Evolutionary conservation across 352 stramenopile genomes (phyloP), one percentile per base, ranked within the genome.

Genomic region (Peronospora tabacina): DNA sequence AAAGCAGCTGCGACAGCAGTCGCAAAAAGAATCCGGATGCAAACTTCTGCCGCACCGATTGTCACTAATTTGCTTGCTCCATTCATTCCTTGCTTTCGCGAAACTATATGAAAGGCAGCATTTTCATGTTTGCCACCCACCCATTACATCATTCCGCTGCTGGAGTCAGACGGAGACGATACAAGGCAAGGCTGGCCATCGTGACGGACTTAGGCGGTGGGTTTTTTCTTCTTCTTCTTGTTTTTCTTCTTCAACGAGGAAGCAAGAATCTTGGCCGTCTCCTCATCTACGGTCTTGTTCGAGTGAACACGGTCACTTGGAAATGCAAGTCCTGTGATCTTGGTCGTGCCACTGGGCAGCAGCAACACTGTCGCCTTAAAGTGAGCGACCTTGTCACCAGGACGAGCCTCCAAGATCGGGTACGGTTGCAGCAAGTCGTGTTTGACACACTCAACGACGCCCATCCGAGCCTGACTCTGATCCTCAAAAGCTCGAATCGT

Each of bases 361-460:
- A 99, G 78, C 45, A 99, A 75, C 38, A 99, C 91, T 10, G 97
- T 99, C 47, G 89, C 95, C 84, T 99, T 99, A 75, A 99, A 98
- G 75, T 99, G 97, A 5, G 94, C 96, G 26, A 99, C 90, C 63
- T 97, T 94, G 44, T 97, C 95, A 39, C 93, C 95, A 9, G 75
- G 68, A 44, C 90, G 85, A 52, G 97, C 96, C 66, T 97, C 86
- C 50, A 99, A 75, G 54, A 98, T 96, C 24, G 97, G 96, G 72
- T 98, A 99, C 4, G 94, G 84, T 58, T 95, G 86, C 51, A 99
- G 69, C 17, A 99, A 75, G 49, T 98, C 92, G 75, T 99, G 96
- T 57, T 91, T 93, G 49, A 99, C 79, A 72, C 93, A 99, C 78
- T 99, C 97, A 5, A 96, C 91, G 3, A 99, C 84, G 30, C 97